Conservation (phyloP, 257 asterid species). For the Handroanthus guayacan region DNA sequence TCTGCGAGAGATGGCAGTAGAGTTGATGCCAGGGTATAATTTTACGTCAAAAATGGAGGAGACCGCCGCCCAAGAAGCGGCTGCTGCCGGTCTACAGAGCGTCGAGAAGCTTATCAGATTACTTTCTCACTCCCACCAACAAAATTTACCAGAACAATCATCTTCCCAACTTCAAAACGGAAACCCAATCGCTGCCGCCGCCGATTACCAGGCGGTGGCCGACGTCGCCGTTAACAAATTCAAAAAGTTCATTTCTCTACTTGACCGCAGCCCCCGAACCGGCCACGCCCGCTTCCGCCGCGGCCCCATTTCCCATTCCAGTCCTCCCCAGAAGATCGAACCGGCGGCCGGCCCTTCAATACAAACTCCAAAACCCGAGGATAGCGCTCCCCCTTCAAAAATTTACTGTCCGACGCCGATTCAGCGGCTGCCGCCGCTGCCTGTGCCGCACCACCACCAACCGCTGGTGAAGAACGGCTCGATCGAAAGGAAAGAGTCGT, state of each 20-base stretch:
- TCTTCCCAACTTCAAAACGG: background rate
- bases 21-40: conserved; percentile 51
- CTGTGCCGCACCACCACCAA: conserved; percentile 55
- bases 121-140: conserved; percentile 48
- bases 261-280: conserved; percentile 54
- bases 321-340: conserved; percentile 35
- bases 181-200: conserved; percentile 14
- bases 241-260: conserved; percentile 58
- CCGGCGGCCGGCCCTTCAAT: conserved; percentile 27
- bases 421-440: conserved; percentile 81
- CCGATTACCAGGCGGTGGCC: conserved; percentile 58
- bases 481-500: conserved; percentile 65
- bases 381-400: conserved; percentile 39
- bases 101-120: conserved; percentile 61
- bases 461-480: conserved; percentile 52
- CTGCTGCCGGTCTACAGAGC: conserved; percentile 63
- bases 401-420: conserved; percentile 68
- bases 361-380: conserved; percentile 37
- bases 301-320: conserved; percentile 45
- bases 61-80: conserved; percentile 66
- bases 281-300: conserved; percentile 77
- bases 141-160: conserved; percentile 33
- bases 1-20: conserved; percentile 53
- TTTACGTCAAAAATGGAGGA: conserved; percentile 56
- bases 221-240: conserved; percentile 61